Evolutionary conservation across 2,329 filamentous ascomycete genomes (phyloP).

Genomic region (Colletotrichum lini): DNA sequence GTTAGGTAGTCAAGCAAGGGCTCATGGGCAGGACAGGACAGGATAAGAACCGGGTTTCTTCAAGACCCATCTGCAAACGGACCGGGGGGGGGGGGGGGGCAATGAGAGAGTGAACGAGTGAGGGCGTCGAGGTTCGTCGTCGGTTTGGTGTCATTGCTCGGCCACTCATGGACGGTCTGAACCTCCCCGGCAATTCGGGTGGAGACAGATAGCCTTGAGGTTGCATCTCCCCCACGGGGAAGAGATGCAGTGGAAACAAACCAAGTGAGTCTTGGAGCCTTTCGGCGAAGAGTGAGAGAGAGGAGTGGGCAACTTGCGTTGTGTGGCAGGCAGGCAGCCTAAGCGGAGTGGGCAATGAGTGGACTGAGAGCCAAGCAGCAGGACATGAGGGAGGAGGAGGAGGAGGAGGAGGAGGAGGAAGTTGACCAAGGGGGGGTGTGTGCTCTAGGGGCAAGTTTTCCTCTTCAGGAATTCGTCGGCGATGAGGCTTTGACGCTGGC

Average conservation of each 20-base stretch:
- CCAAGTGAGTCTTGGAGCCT: neutral
- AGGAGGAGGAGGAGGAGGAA: no score
- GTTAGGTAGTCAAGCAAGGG: neutral
- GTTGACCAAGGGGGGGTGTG: neutral
- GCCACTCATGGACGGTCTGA: slow-evolving; percentile 11
- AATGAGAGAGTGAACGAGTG: neutral
- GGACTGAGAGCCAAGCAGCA: neutral
- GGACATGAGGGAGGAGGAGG: no score
- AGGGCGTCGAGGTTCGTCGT: slow-evolving; percentile 14
- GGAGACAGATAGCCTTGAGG: slow-evolving; percentile 2
- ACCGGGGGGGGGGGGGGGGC: slow-evolving; percentile 10
- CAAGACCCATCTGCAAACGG: slow-evolving; percentile 28
- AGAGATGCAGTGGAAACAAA: neutral
- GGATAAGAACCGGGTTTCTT: slow-evolving; percentile 30
- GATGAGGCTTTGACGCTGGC: slow-evolving; percentile 21
- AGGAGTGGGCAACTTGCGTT: neutral
- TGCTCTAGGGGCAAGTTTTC: neutral
- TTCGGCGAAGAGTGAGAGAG: neutral
- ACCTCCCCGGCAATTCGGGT: neutral
- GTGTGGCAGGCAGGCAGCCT: slow-evolving; percentile 18
- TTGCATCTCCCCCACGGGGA: slow-evolving; percentile 18
- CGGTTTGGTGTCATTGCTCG: slow-evolving; percentile 8
- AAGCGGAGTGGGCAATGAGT: slow-evolving; percentile 15
- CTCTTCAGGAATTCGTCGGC: slow-evolving; percentile 34
- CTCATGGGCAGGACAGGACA: neutral